Conservation (phyloP, 176 grass and related monocot genomes). For the Ensete ventricosum region DNA sequence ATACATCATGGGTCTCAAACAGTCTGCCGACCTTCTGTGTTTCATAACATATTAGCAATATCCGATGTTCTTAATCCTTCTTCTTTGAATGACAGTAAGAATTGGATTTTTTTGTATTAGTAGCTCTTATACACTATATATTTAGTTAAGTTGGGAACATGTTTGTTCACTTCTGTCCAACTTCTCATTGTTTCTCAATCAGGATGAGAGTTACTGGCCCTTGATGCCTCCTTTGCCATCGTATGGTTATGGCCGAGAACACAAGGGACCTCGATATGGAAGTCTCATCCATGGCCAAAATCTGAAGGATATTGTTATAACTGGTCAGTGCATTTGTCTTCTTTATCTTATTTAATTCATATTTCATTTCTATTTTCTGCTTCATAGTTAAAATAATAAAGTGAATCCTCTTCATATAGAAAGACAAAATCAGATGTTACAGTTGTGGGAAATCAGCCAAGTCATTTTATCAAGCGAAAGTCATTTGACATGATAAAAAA, state of each 20-base stretch:
- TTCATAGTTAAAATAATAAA: background rate
- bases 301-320: slow-evolving; percentile 79
- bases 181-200: slow-evolving; percentile 6
- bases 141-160: background rate
- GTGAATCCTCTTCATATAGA: background rate
- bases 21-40: no score
- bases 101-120: no score
- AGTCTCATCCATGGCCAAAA: slow-evolving; percentile 94
- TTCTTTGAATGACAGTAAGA: no score
- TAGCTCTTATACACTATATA: no score
- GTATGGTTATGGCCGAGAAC: slow-evolving; percentile 83
- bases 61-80: no score
- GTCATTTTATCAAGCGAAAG: background rate
- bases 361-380: background rate
- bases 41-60: no score
- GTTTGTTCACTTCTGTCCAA: background rate
- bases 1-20: no score
- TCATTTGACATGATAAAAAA: background rate
- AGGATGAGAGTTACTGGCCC: slow-evolving; percentile 74
- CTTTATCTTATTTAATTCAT: background rate
- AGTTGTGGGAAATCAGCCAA: background rate
- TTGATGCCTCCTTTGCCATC: slow-evolving; percentile 78
- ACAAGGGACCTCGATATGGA: slow-evolving; percentile 72
- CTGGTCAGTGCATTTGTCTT: slow-evolving; percentile 27
- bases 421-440: background rate